Evolutionary conservation across 257 asterid species (phyloP), one percentile per base, ranked within the genome.

Genomic region (Solanum chilense): DNA sequence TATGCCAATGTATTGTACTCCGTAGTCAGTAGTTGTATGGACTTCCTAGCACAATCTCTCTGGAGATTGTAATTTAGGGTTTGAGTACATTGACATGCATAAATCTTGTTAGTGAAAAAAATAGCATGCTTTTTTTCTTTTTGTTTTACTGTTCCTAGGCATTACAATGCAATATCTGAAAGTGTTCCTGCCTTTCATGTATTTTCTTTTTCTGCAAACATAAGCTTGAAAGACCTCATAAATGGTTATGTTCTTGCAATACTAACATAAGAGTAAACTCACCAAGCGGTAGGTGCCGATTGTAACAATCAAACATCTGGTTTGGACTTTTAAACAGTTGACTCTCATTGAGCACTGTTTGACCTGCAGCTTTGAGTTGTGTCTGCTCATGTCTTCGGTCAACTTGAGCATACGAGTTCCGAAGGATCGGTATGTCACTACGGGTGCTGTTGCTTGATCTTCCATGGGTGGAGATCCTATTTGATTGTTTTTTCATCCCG

Each of bases 211-310:
- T 44, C 45, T 29, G 9, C 21, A 25, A 82, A 23, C 71, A 4
- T 42, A 20, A 18, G 35, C 27, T 11, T 66, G 70, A 47, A 66
- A 87, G 25, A 81, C 81, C 75, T 66, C 62, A 82, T 85, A 42
- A 77, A 86, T 74, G 31, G 83, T 49, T 60, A 64, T 70, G 33
- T n/a, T 84, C 31, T 15, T 86, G 76, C 29, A 75, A 31, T 37
- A 69, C 25, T 25, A 58, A 69, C 71, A 42, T 39, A 58, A 71
- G 21, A 56, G 45, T 37, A 52, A 31, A 90, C 98, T 93, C 87
- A 96, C 98, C 88, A 41, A 77, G 90, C 80, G 91, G 87, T 74
- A 45, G 85, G 77, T 88, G 89, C 73, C 56, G 89, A 91, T 81
- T 88, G 93, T 90, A 86, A 86, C 88, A 82, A 83, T 89, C 85